Base-by-base conservation (phyloP, 352 stramenopile genomes). In the Phytophthora fragariaefolia region DNA sequence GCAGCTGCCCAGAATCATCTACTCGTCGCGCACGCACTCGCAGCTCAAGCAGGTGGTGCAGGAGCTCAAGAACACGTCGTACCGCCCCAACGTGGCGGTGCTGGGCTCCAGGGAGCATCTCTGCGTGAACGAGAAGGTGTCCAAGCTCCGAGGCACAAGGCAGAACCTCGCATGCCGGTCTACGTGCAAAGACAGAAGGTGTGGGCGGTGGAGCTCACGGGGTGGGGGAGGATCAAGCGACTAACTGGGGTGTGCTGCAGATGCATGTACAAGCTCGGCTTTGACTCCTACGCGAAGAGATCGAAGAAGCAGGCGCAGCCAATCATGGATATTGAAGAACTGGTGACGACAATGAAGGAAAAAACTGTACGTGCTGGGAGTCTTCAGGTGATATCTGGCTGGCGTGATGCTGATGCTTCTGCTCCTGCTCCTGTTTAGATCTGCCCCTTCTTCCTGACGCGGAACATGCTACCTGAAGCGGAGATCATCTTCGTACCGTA, bases 321-420 rank as follows among this genome's bases (percentile, higher is more conserved):
- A 17, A 95, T 99, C n/a, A 85, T 99, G 63, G 98, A 99, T 69
- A 99, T 99, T 73, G 98, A 99, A 80, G 97, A 99, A 62, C 83
- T 99, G 4, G 92, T 98, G 17, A 71, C 83, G 18, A 82, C 76
- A 38, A 95, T 93, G 85, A 92, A 91, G 56, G 83, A 89, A 57
- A 91, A 87, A 52, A 79, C 82, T 51, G 86, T 92, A 4, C 10
- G 59, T 51, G 18, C 2, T 26, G 63, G n/a, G 15, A 15, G 38
- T 49, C 38, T 12, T 36, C 30, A n/a, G n/a, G n/a, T n/a, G n/a
- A n/a, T 36, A 36, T 36, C 6, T 55, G 17, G 17, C n/a, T n/a
- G n/a, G n/a, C n/a, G n/a, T n/a, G n/a, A n/a, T n/a, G n/a, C n/a
- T n/a, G n/a, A n/a, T n/a, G n/a, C n/a, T n/a, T n/a, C n/a, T n/a